These are phyloP conservation scores for Microdochium nivale DNA, from an alignment of 2,329 filamentous ascomycete species.

Conservation along the genomic window DNA sequence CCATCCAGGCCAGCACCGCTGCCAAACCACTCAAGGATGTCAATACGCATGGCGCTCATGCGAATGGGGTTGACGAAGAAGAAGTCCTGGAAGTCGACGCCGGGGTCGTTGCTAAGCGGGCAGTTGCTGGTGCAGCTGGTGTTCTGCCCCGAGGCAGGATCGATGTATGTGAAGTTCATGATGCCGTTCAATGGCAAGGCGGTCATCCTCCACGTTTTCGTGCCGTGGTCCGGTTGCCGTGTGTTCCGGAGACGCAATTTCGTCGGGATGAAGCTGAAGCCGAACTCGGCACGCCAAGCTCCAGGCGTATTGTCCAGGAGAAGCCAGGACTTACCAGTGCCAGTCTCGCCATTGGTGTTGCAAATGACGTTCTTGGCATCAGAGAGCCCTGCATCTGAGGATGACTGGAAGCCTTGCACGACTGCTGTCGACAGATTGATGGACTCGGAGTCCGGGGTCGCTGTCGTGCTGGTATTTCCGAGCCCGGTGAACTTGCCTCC, in stretches of 20 bases:
- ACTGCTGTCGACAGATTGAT: slow-evolving; percentile 78
- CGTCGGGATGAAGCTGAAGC: slow-evolving; percentile 78
- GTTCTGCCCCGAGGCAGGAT: slow-evolving; percentile 60
- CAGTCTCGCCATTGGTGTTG: slow-evolving; percentile 58
- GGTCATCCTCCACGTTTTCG: slow-evolving; percentile 79
- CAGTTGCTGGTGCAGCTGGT: slow-evolving; percentile 73
- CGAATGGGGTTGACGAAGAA: slow-evolving; percentile 79
- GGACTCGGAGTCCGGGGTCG: slow-evolving; percentile 62
- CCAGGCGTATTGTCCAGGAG: slow-evolving; percentile 67
- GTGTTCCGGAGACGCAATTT: slow-evolving; percentile 87
- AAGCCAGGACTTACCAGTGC: slow-evolving; percentile 73
- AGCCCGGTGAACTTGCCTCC: slow-evolving; percentile 84
- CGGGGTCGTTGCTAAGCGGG: slow-evolving; percentile 66
- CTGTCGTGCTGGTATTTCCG: slow-evolving; percentile 67
- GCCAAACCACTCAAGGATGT: slow-evolving; percentile 84
- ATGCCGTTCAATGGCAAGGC: slow-evolving; percentile 83
- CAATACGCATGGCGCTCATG: slow-evolving; percentile 79
- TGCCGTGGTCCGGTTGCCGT: slow-evolving; percentile 72
- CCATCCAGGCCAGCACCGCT: slow-evolving; percentile 75
- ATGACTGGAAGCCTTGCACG: slow-evolving; percentile 58
- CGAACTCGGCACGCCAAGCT: slow-evolving; percentile 75
- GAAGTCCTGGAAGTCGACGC: slow-evolving; percentile 74
- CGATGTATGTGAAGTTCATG: slow-evolving; percentile 89
- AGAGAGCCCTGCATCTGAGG: slow-evolving; percentile 54
- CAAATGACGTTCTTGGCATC: slow-evolving; percentile 80